Base-by-base conservation (phyloP, 345 rosid species). In the Eutrema japonicum region DNA sequence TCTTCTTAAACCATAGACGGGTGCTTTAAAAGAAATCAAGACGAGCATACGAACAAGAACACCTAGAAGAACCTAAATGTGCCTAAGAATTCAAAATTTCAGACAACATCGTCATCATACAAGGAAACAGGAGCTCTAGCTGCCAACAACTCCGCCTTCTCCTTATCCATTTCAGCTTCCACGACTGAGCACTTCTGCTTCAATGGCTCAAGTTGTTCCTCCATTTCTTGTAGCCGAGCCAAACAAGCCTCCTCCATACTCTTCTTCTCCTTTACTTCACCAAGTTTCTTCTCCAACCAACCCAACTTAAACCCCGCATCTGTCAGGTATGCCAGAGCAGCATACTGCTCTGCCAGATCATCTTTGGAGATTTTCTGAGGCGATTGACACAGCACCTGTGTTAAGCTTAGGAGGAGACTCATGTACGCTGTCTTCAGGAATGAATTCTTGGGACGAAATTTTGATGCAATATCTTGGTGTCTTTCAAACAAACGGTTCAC, bases 241-340 rank as follows among this genome's bases (percentile, higher is more conserved):
- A 41, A 35, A 52, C 13, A 36, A 30, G 51, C 43, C 11, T 63
- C 52, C 36, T 32, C 70, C 55, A 42, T 53, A 40, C 18, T 29
- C 47, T 64, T 41, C 36, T 46, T 70, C 13, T 32, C 10, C 37
- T 32, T 14, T 6, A 64, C 38, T 18, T 64, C 77, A 36, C 3
- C 77, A 54, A 72, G 42, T 55, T 53, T 72, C 47, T 42, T 45
- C 63, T 55, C 60, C 37, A 52, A 22, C 70, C 64, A 72, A n/a
- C 40, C 70, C 48, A 72, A 13, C 70, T 64, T 8, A 37, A 72
- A 46, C 13, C 77, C 70, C 27, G 6, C 64, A 18, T 22, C 29
- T n/a, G 1, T 55, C 62, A 72, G 10, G 49, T 32, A 47, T 6
- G 5, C 13, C 37, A 69, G 42, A 7, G 27, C 22, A 54, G 32